phyloP scores from a whole-genome alignment of 495 filamentous ascomycete genomes.

The Glarea lozoyensis region DNA sequence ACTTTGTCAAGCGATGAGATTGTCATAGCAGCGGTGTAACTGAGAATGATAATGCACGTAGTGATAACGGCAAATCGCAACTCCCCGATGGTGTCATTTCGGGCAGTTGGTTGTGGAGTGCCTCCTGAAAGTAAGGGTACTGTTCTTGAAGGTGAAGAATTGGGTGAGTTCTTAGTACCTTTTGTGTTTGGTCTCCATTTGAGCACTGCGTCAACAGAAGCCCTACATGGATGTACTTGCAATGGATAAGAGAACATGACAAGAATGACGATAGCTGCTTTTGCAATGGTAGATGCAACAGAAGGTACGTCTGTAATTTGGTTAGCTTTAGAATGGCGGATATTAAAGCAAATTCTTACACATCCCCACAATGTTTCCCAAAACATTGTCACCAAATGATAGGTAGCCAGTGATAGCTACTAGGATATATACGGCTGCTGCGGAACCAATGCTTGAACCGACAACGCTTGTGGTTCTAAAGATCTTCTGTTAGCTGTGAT shows the following conservation, averaged over 20 bases:
- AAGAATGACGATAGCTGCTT: conserved; percentile 89
- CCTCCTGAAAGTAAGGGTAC: conserved; percentile 27
- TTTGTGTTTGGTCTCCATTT: conserved; percentile 67
- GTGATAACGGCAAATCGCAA: conserved; percentile 85
- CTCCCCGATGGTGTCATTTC: conserved; percentile 62
- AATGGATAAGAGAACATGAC: conserved; percentile 96
- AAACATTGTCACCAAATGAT: conserved; percentile 79
- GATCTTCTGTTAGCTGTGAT: conserved; percentile 2
- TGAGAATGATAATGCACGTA: conserved; percentile 70
- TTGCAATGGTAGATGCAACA: conserved; percentile 78
- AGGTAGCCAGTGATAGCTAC: conserved; percentile 94
- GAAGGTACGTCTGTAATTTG: conserved; percentile 50
- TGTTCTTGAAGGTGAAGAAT: conserved; percentile 30
- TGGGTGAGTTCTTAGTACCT: conserved; percentile 17
- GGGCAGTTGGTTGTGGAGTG: conserved; percentile 29
- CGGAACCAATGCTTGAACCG: conserved; percentile 69
- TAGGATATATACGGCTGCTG: conserved; percentile 73
- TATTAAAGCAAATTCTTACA: conserved; percentile 39
- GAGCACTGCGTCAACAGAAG: conserved; percentile 83
- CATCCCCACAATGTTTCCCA: conserved; percentile 89
- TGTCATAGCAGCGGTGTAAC: conserved; percentile 80
- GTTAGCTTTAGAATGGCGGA: conserved; percentile 7
- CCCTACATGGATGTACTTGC: conserved; percentile 90
- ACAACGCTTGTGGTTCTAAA: conserved; percentile 75
- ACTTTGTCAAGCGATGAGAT: conserved; percentile 85